Conservation (phyloP, 2,329 filamentous ascomycete species). For the Pezicula radicicola region DNA sequence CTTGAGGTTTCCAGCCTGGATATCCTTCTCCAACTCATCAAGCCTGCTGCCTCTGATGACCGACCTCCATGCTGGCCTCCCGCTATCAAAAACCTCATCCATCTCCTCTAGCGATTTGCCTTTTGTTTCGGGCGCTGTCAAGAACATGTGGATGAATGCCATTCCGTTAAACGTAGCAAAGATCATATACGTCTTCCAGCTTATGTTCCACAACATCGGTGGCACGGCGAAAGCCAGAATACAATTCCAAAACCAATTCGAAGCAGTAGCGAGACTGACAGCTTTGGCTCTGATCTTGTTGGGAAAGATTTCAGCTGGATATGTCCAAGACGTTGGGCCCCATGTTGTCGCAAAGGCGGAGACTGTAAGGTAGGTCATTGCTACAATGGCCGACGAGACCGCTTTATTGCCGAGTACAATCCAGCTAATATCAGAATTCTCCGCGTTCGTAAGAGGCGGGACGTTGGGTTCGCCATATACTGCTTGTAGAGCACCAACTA, state of each 20-base stretch:
- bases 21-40: constrained; percentile 44
- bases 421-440: constrained; percentile 53
- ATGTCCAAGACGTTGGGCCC: constrained; percentile 46
- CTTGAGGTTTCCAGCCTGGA: constrained; percentile 35
- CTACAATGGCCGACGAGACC: constrained; percentile 61
- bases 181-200: constrained; percentile 68
- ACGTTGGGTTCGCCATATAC: constrained; percentile 51
- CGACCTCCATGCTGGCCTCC: constrained; percentile 55
- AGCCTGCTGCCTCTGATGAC: constrained; percentile 38
- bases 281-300: constrained; percentile 69
- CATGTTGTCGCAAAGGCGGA: constrained; percentile 64
- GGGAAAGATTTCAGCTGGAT: constrained; percentile 67
- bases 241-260: constrained; percentile 78
- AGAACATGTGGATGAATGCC: constrained; percentile 66
- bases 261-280: constrained; percentile 70
- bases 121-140: constrained; percentile 65
- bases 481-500: constrained; percentile 60
- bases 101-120: constrained; percentile 76
- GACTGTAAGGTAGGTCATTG: constrained; percentile 71
- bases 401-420: constrained; percentile 47
- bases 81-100: constrained; percentile 66
- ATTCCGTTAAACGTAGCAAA: constrained; percentile 70
- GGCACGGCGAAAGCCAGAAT: constrained; percentile 51
- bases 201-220: constrained; percentile 50
- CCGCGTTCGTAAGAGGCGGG: constrained; percentile 32